phyloP scores from a whole-genome alignment of 108 stramenopile genomes.

The Schizochytrium sp. region DNA sequence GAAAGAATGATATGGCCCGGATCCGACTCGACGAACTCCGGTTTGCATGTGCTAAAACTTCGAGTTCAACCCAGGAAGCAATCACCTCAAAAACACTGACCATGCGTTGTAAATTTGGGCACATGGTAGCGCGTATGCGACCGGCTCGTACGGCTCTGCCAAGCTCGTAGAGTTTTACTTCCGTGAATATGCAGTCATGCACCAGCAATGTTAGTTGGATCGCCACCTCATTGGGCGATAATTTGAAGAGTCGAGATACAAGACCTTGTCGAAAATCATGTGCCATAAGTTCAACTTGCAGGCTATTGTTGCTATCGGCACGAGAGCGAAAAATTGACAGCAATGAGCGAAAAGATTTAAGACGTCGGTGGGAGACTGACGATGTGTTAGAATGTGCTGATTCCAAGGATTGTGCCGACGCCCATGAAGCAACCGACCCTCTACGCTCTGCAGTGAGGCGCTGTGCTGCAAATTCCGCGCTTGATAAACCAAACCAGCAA shows the following conservation, averaged over 20 bases:
- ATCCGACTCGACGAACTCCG: background rate
- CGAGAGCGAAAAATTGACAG: no score
- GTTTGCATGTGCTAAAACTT: conserved; percentile 18
- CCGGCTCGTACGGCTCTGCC: conserved; percentile 21
- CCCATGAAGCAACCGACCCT: conserved; percentile 13
- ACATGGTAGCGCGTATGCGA: background rate
- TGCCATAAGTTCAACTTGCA: background rate
- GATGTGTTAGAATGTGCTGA: background rate
- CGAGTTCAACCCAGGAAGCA: conserved; percentile 30
- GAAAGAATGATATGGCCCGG: conserved; percentile 1
- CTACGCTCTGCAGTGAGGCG: background rate
- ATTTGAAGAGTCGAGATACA: background rate
- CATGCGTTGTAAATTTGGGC: conserved; percentile 20
- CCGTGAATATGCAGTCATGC: background rate
- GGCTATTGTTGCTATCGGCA: no score
- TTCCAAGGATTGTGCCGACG: background rate
- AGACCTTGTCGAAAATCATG: background rate
- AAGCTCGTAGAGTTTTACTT: background rate
- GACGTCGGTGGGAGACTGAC: background rate
- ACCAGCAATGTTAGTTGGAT: conserved; percentile 2
- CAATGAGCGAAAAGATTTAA: background rate
- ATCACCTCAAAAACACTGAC: conserved; percentile 53
- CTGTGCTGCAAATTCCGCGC: background rate
- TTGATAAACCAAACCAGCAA: background rate
- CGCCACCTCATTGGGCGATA: background rate